Base-by-base conservation (phyloP, 192 early-diverging fungal genomes). In the Umbelopsis vinacea region DNA sequence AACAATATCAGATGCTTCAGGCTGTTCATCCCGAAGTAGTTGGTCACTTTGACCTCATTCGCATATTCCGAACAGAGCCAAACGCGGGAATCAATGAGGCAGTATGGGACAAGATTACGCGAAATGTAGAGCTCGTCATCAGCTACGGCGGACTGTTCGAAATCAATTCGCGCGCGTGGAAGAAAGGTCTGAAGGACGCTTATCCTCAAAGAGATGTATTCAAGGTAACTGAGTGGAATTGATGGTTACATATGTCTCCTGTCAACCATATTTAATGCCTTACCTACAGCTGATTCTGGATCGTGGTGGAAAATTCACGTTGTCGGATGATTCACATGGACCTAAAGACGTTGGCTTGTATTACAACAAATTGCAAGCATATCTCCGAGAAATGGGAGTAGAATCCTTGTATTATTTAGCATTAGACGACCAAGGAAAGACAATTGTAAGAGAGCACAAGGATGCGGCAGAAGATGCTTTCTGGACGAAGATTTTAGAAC, bases 11-110 rank as follows among this genome's bases (percentile, higher is more conserved):
- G 9, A 84, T 98, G 85, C 71, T 99, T 5, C 72, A 78, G 11
- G 79, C 69, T 21, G 71, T 97, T 3, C 76, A 93, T 70, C 95
- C 97, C 1, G 82, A 86, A 15, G 92, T 98, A 0, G 82, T 99
- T n/a, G 97, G 95, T 0, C 97, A 99, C 79, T 96, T 99, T 83
- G 97, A 99, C 76, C 81, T 99, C 57, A 85, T 97, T 4, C 86
- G 95, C 22, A 92, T 97, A 33, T 99, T 91, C 82, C 71, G 73
- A 23, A 46, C 54, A 12, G 24, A 60, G 15, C 45, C 66, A 0
- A 63, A 54, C 45, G 24, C 71, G 83, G 73, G 54, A 15, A 33
- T 79, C 0, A 37, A 70, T 29, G 45, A 71, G 0, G 67, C 74
- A 9, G 70, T 89, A 0, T 84, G 81, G 85, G 66, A 67, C 19